These are phyloP conservation scores for Xeromyces bisporus DNA, from an alignment of 495 filamentous ascomycete species.

Conservation along the genomic window DNA sequence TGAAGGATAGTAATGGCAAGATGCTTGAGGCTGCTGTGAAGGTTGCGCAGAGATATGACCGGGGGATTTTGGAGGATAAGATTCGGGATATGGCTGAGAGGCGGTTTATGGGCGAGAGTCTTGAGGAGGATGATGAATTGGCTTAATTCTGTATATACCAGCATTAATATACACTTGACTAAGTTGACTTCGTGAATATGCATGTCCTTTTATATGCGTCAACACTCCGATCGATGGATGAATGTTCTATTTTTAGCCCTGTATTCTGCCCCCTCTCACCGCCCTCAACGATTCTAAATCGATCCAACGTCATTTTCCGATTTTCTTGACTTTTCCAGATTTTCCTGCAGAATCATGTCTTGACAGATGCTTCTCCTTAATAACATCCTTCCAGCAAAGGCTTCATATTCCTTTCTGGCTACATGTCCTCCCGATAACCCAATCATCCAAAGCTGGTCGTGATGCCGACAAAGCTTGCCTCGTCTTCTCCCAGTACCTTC, in stretches of 20 bases:
- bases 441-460: constrained; percentile 1
- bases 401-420: not conserved
- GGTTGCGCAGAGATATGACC: constrained; percentile 62
- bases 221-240: not conserved
- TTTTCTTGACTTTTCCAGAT: not conserved
- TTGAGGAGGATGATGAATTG: constrained; percentile 36
- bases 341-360: not conserved
- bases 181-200: too few species aligned
- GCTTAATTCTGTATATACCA: constrained; percentile 17
- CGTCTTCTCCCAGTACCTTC: constrained; percentile 4
- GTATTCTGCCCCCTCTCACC: too few species aligned
- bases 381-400: too few species aligned
- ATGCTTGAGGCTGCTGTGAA: constrained; percentile 78
- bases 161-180: too few species aligned
- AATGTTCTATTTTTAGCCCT: not conserved
- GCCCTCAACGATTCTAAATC: too few species aligned
- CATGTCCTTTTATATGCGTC: too few species aligned
- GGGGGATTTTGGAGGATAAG: constrained; percentile 66
- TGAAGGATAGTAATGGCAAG: constrained; percentile 61
- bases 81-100: constrained; percentile 62
- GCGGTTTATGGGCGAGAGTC: constrained; percentile 35
- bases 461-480: constrained; percentile 20
- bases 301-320: not conserved
- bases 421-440: not conserved
- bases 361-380: too few species aligned